These are phyloP conservation scores for Mycena rosella DNA, from an alignment of 768 basidiomycete species.

Conservation along the genomic window DNA sequence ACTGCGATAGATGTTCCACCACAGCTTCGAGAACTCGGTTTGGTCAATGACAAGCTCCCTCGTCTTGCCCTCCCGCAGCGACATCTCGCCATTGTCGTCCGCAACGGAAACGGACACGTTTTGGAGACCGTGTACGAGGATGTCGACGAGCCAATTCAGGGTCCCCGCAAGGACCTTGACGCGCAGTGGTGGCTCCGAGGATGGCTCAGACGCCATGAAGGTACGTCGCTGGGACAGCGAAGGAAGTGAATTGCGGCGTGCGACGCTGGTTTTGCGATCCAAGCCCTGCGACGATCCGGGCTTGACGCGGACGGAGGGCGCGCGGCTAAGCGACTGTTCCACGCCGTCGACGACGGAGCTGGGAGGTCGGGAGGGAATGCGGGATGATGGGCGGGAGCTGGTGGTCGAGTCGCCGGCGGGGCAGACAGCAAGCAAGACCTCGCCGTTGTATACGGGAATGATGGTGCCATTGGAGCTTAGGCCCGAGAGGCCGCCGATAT, in stretches of 20 bases:
- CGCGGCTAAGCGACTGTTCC: conserved; percentile 64
- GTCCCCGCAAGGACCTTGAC: conserved; percentile 86
- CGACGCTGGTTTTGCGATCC: conserved; percentile 83
- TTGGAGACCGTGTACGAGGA: conserved; percentile 82
- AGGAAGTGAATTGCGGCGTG: conserved; percentile 84
- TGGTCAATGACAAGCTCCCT: conserved; percentile 80
- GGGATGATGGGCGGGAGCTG: conserved; percentile 69
- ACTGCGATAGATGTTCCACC: conserved; percentile 89
- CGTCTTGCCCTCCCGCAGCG: conserved; percentile 79
- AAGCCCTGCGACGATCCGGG: conserved; percentile 75
- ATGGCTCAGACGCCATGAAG: conserved; percentile 70
- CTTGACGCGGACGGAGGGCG: conserved; percentile 84
- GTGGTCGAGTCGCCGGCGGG: conserved; percentile 58
- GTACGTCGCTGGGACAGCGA: conserved; percentile 74
- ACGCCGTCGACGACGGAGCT: conserved; percentile 64
- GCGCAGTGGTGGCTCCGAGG: conserved; percentile 78
- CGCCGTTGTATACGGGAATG: conserved; percentile 81
- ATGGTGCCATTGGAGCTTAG: conserved; percentile 73
- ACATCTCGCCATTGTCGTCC: conserved; percentile 90
- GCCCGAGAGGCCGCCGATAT: conserved; percentile 50
- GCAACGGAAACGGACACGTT: conserved; percentile 85
- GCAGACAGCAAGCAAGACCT: conserved; percentile 78
- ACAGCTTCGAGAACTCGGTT: conserved; percentile 77
- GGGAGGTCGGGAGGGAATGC: conserved; percentile 76
- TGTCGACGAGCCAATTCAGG: conserved; percentile 77